Evolutionary conservation across 208 protist genomes (phyloP).

Genomic region (Crithidia acanthocephali): DNA sequence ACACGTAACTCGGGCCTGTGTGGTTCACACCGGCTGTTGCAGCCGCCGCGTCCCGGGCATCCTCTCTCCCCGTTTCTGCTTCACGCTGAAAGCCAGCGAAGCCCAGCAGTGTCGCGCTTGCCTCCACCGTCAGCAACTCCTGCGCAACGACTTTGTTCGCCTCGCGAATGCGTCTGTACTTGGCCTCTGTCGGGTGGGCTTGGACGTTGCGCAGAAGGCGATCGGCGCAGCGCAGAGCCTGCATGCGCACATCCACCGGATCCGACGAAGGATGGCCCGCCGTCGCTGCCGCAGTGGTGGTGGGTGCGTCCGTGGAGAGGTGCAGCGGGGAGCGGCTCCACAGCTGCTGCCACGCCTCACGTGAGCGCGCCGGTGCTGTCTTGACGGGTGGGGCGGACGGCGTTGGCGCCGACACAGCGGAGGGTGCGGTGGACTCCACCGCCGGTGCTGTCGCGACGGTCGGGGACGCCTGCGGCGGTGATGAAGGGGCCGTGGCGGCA

Average conservation of each 20-base stretch:
- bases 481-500: neutral
- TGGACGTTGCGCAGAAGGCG: conserved; percentile 57
- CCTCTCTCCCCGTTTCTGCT: neutral
- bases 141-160: conserved; percentile 39
- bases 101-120: conserved; percentile 40
- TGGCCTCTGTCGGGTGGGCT: conserved; percentile 42
- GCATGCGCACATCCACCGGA: conserved; percentile 24
- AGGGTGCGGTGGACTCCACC: neutral
- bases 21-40: neutral
- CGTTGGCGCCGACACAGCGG: neutral
- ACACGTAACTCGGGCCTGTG: neutral
- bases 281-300: neutral
- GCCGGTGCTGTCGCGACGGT: neutral
- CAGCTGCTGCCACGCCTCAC: conserved; percentile 21
- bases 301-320: neutral
- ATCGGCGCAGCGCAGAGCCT: conserved; percentile 46
- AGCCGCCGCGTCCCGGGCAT: neutral
- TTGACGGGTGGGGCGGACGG: neutral
- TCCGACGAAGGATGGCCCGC: too few species aligned
- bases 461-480: neutral
- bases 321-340: conserved; percentile 7
- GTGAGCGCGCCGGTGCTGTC: neutral
- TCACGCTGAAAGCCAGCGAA: conserved; percentile 51
- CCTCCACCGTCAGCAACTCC: conserved; percentile 58
- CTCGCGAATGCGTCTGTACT: conserved; percentile 60